These are phyloP conservation scores for Bodo saltans DNA, from an alignment of 78 protist genomes.

Conservation along the genomic window DNA sequence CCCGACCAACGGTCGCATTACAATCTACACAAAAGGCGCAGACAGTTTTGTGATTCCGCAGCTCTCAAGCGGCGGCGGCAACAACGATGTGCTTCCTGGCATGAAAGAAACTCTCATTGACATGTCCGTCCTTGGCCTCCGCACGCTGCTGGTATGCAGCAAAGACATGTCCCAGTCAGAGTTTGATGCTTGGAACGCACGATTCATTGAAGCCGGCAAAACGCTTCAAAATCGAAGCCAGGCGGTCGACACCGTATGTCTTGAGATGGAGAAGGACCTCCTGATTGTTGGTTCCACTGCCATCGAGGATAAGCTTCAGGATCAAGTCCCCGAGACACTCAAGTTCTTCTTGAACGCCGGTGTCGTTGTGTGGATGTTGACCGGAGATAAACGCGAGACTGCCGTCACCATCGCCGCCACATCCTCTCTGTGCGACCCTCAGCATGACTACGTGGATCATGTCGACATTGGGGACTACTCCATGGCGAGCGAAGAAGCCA, in stretches of 20 bases:
- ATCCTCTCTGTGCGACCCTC: background rate
- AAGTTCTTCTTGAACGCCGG: constrained; percentile 41
- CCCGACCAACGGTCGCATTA: background rate
- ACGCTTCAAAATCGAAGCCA: background rate
- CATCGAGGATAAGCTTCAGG: constrained; percentile 71
- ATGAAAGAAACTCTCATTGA: background rate
- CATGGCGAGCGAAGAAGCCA: background rate
- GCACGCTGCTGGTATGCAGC: constrained; percentile 45
- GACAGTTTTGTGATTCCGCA: constrained; percentile 44
- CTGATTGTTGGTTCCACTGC: constrained; percentile 67
- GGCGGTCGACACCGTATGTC: constrained; percentile 4
- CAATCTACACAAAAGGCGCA: constrained; percentile 48
- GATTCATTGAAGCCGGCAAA: constrained; percentile 1
- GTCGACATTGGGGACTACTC: background rate
- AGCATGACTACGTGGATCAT: background rate
- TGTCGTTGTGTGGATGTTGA: constrained; percentile 66
- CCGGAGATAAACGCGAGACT: constrained; percentile 80
- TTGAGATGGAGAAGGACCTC: constrained; percentile 52
- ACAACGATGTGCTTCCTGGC: background rate
- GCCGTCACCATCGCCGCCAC: constrained; percentile 52
- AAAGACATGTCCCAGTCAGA: background rate
- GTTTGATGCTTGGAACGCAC: constrained; percentile 17
- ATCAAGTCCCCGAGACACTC: constrained; percentile 52
- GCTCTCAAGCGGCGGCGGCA: background rate
- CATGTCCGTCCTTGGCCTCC: background rate